These are phyloP conservation scores for Neohortaea acidophila DNA, from an alignment of 495 filamentous ascomycete species.

Conservation along the genomic window DNA sequence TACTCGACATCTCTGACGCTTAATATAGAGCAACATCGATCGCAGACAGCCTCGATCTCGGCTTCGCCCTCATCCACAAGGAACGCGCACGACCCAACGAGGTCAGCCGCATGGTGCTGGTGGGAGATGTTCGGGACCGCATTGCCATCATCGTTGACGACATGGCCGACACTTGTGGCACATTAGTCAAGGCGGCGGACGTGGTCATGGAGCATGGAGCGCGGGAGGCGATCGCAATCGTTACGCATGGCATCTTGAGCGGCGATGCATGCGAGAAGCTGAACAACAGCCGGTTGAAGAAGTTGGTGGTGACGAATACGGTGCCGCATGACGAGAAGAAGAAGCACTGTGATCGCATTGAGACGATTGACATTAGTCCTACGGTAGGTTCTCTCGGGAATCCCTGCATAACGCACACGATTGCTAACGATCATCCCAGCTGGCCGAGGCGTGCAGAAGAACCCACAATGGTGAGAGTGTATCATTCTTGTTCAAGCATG, in stretches of 20 bases:
- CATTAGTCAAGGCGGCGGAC: constrained; percentile 80
- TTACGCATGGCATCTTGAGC: constrained; percentile 88
- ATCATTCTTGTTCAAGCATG: constrained; percentile 69
- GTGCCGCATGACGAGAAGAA: constrained; percentile 79
- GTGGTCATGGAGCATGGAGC: constrained; percentile 85
- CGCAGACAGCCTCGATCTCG: constrained; percentile 81
- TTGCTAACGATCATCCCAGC: constrained; percentile 17
- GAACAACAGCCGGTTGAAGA: constrained; percentile 63
- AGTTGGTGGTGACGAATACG: constrained; percentile 92
- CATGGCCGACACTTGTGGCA: constrained; percentile 94
- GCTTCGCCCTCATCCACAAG: constrained; percentile 98
- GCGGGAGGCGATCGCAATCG: constrained; percentile 76
- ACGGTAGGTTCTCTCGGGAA: constrained; percentile 42
- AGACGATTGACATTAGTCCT: constrained; percentile 86
- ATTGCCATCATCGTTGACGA: constrained; percentile 51
- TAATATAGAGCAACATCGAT: constrained; percentile 73
- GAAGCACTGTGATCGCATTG: constrained; percentile 56
- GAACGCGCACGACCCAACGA: constrained; percentile 91
- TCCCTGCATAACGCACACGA: constrained; percentile 32
- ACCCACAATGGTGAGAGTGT: constrained; percentile 95
- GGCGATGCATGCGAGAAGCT: constrained; percentile 83
- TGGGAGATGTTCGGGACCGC: constrained; percentile 46
- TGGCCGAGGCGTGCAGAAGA: constrained; percentile 55
- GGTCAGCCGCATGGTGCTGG: constrained; percentile 85
- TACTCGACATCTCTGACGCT: background rate